Conservation (phyloP, 1,284 basidiomycete species). For the Cryptococcus wingfieldii region DNA sequence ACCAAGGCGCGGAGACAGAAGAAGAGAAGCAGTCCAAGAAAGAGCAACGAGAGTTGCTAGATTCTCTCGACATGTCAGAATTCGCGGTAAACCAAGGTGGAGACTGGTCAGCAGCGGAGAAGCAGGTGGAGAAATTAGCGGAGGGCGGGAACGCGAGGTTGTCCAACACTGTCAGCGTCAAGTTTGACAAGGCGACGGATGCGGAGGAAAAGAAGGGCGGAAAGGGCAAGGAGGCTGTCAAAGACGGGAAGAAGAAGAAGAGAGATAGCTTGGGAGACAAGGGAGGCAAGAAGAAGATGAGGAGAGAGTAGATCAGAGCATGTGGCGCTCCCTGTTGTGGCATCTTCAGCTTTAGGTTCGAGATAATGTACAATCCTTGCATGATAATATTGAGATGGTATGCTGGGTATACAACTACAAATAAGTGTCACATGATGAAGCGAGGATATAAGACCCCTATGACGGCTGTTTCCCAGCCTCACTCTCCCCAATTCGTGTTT, state of each 20-base stretch:
- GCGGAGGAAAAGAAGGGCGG: slow-evolving; percentile 53
- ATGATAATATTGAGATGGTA: not conserved
- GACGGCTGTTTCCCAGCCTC: not conserved
- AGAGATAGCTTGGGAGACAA: slow-evolving; percentile 37
- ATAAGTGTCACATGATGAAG: too few relatives aligned
- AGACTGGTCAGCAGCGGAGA: slow-evolving; percentile 71
- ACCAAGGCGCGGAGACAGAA: slow-evolving; percentile 27
- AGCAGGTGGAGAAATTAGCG: slow-evolving; percentile 59
- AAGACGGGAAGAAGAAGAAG: slow-evolving; percentile 21
- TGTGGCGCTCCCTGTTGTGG: not conserved
- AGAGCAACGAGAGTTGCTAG: slow-evolving; percentile 73
- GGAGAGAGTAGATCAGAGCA: not conserved
- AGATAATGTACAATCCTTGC: not conserved
- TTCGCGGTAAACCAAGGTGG: slow-evolving; percentile 68
- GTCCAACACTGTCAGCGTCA: slow-evolving; percentile 71
- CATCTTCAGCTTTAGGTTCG: not conserved
- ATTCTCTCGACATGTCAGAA: slow-evolving; percentile 77
- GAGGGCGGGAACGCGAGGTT: slow-evolving; percentile 51
- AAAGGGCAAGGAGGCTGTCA: slow-evolving; percentile 52
- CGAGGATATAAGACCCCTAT: not conserved
- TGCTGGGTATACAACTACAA: not conserved
- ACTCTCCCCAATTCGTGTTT: not conserved
- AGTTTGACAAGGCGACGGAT: slow-evolving; percentile 50
- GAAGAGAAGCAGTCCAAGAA: slow-evolving; percentile 44
- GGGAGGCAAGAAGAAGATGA: slow-evolving; percentile 1